Evolutionary conservation across 495 filamentous ascomycete species (phyloP).

Genomic region (Penicillium dipodomyicola): DNA sequence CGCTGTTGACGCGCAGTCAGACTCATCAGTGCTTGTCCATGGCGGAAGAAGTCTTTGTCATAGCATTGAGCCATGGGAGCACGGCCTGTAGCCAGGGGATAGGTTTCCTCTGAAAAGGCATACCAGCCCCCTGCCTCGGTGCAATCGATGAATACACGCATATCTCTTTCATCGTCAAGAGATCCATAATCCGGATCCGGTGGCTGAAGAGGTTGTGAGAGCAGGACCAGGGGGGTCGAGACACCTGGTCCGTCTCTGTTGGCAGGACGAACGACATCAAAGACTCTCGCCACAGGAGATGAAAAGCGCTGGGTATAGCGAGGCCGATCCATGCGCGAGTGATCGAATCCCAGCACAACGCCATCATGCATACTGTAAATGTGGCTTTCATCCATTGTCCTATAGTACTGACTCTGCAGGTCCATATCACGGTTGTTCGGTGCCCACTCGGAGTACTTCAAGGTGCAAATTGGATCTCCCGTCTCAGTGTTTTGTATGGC

Average conservation of each 20-base stretch:
- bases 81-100: constrained; percentile 74
- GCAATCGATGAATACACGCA: constrained; percentile 80
- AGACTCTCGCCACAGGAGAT: constrained; percentile 84
- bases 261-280: constrained; percentile 77
- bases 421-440: constrained; percentile 90
- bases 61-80: constrained; percentile 64
- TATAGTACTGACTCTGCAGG: constrained; percentile 74
- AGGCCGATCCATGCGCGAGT: constrained; percentile 52
- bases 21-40: constrained; percentile 42
- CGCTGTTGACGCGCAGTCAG: constrained; percentile 44
- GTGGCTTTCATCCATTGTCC: constrained; percentile 82
- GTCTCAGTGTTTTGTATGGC: constrained; percentile 74
- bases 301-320: constrained; percentile 68
- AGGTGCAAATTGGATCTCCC: constrained; percentile 75
- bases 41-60: constrained; percentile 54
- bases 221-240: constrained; percentile 63
- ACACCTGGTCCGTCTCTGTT: constrained; percentile 54
- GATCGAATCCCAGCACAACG: constrained; percentile 76
- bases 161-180: constrained; percentile 52
- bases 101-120: constrained; percentile 83
- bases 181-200: constrained; percentile 54
- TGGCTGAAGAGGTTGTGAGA: constrained; percentile 81
- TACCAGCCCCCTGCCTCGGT: constrained; percentile 88
- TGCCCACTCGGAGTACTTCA: constrained; percentile 93
- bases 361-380: constrained; percentile 86